Evolutionary conservation across 129 eudicot species (phyloP), one percentile per base, ranked within the genome.

Genomic region (Arctium lappa): DNA sequence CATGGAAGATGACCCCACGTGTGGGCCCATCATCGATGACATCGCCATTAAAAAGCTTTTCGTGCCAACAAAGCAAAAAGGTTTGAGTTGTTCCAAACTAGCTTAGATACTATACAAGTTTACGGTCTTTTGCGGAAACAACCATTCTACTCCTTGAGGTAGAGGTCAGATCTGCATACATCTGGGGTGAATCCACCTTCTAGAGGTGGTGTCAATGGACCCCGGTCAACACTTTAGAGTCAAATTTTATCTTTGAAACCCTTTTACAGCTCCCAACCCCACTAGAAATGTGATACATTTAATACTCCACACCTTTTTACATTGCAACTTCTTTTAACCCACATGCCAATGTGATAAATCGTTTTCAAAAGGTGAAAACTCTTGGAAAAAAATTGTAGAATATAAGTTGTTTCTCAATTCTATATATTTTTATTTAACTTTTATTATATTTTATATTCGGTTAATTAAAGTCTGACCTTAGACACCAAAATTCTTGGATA

Each of bases 1-100:
- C 38, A 93, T 96, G 98, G 98, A 93, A 79, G 98, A 96, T 83
- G 99, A 96, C 87, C 99, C 98, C 50, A 90, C 95, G 1, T 96
- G 99, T 77, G 99, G 99, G 44, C 99, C 99, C 80, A 91, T 96
- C 29, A 93, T 96, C 29, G 99, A 96, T 77, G 97, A 93, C 73
- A 79, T 96, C 13, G 99, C 99, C 9, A 90, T 96, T 74, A 96
- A 96, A 84, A 93, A 96, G 91, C 89, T 96, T 74, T 87, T 93
- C 30, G 92, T 88, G 11, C 99, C 99, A 0, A 90, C 91, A 8
- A 89, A 86, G 73, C 70, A 88, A 53, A 91, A 93, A 95, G 97
- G 98, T 95, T 75, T 38, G 90, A 27, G 29, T 15, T n/a, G 8
- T 78, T 60, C 0, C 2, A 5, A 60, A 60, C 2, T 60, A 60